Evolutionary conservation across 225 moss, liverwort and hornwort species (phyloP).

Genomic region (Marchantia polymorpha): DNA sequence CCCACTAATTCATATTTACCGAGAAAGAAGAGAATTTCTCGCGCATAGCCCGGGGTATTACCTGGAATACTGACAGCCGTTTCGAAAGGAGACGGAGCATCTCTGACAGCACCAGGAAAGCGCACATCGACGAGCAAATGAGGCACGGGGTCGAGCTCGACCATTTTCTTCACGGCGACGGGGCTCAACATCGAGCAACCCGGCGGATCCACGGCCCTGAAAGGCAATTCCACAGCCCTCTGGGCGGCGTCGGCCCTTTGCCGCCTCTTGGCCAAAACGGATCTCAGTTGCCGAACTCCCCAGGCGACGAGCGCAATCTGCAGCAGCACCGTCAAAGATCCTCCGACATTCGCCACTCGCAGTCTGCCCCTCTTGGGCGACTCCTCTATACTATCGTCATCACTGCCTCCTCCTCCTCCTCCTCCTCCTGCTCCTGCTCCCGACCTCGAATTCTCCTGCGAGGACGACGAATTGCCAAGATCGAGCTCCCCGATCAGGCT

Average conservation of each 20-base stretch:
- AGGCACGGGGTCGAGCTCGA: slow-evolving; percentile 67
- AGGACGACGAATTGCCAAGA: slow-evolving; percentile 4
- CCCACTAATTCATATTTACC: too few relatives aligned
- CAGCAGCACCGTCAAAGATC: slow-evolving; percentile 74
- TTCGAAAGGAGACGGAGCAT: slow-evolving; percentile 53
- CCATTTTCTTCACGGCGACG: slow-evolving; percentile 62
- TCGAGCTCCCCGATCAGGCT: slow-evolving; percentile 27
- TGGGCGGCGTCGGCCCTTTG: slow-evolving; percentile 38
- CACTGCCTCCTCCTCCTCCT: background rate
- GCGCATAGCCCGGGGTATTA: background rate
- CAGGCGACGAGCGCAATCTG: slow-evolving; percentile 90
- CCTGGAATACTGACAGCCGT: slow-evolving; percentile 28
- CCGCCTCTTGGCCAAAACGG: slow-evolving; percentile 63
- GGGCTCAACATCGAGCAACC: slow-evolving; percentile 63
- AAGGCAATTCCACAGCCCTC: slow-evolving; percentile 43
- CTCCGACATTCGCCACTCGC: slow-evolving; percentile 63
- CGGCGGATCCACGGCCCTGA: slow-evolving; percentile 63
- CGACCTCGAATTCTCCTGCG: background rate
- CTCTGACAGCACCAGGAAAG: slow-evolving; percentile 40
- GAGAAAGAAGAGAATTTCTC: too few relatives aligned
- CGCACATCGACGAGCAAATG: slow-evolving; percentile 81
- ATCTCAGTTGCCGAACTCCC: slow-evolving; percentile 83
- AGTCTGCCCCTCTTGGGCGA: slow-evolving; percentile 34
- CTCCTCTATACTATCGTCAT: slow-evolving; percentile 7
- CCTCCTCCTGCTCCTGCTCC: too few relatives aligned